Evolutionary conservation across 306 rosid genomes (phyloP), one percentile per base, ranked within the genome.

Genomic region (Dalbergia cochinchinensis): DNA sequence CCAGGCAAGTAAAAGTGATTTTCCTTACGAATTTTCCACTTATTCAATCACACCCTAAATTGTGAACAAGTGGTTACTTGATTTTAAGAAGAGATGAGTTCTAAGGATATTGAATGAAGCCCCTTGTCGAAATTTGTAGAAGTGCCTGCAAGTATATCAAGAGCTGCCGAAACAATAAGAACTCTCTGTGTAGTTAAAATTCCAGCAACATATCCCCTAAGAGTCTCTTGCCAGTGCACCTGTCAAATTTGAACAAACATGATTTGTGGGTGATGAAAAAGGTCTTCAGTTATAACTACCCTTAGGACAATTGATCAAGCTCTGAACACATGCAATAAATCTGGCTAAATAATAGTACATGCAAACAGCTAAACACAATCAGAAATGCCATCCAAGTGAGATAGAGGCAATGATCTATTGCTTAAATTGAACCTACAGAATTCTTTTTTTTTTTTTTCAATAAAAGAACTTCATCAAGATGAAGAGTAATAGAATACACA

Each of bases 151-250:
- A 96, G 87, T 74, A 90, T 86, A 77, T 91, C 99, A 69, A 96
- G 89, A 81, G 90, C 91, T n/a, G 92, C 88, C 0, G 98, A 91
- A 81, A 93, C 96, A 79, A 93, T 90, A 71, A 96, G 94, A 81
- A 96, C 97, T 85, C 97, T 89, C 0, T 89, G 88, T 11, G 98
- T 91, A 31, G 99, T 96, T 85, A 91, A 73, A 85, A 96, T 69
- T 85, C 99, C 99, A n/a, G 96, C 98, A 77, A 96, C 98, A 47
- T 83, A 83, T 31, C 99, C 99, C 88, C 94, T 86, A 57, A 88
- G 92, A 83, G 98, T 96, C 86, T 96, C 94, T 90, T 96, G 99
- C 99, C 99, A 96, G 77, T 96, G 91, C 80, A 93, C 97, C 99
- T 95, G 91, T 77, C 81, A 79, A 62, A 66, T 54, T 84, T 72